Conservation (phyloP, 2,329 filamentous ascomycete species). For the Monascus ruber region DNA sequence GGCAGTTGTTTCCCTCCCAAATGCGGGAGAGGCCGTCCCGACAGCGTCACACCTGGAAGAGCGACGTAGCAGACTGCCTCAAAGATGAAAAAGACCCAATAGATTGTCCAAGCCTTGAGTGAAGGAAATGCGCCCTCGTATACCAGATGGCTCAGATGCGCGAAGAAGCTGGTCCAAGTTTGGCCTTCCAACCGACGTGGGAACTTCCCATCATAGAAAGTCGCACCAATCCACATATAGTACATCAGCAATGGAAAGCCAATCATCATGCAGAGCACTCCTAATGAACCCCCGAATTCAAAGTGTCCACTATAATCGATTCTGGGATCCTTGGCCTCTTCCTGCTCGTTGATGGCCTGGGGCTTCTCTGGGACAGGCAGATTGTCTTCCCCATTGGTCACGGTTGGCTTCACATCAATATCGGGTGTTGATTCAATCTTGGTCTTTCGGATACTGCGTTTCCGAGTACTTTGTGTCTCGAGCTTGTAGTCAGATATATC, state of each 20-base stretch:
- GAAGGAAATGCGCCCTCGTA: slow-evolving; percentile 79
- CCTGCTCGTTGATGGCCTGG: slow-evolving; percentile 30
- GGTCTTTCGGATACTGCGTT: slow-evolving; percentile 8
- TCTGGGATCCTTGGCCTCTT: slow-evolving; percentile 30
- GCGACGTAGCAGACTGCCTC: slow-evolving; percentile 73
- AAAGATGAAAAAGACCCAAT: slow-evolving; percentile 85
- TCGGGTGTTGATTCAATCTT: slow-evolving; percentile 14
- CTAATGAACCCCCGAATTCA: slow-evolving; percentile 83
- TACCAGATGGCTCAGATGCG: slow-evolving; percentile 58
- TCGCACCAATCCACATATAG: slow-evolving; percentile 98
- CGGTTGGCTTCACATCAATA: slow-evolving; percentile 8
- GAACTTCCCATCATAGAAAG: slow-evolving; percentile 77
- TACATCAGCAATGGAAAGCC: slow-evolving; percentile 93
- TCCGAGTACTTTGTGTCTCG: slow-evolving; percentile 19
- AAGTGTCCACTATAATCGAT: slow-evolving; percentile 41
- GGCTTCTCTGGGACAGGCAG: slow-evolving; percentile 12
- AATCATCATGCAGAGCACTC: slow-evolving; percentile 75
- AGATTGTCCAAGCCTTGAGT: slow-evolving; percentile 75
- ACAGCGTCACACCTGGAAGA: slow-evolving; percentile 75
- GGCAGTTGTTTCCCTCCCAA: slow-evolving; percentile 71
- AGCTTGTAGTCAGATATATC: slow-evolving; percentile 17
- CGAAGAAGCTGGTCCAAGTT: slow-evolving; percentile 57
- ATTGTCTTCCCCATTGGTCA: slow-evolving; percentile 15
- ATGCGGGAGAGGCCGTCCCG: slow-evolving; percentile 79
- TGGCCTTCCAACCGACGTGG: slow-evolving; percentile 57